Evolutionary conservation across 352 stramenopile species (phyloP).

Genomic region (Globisporangium canariense): DNA sequence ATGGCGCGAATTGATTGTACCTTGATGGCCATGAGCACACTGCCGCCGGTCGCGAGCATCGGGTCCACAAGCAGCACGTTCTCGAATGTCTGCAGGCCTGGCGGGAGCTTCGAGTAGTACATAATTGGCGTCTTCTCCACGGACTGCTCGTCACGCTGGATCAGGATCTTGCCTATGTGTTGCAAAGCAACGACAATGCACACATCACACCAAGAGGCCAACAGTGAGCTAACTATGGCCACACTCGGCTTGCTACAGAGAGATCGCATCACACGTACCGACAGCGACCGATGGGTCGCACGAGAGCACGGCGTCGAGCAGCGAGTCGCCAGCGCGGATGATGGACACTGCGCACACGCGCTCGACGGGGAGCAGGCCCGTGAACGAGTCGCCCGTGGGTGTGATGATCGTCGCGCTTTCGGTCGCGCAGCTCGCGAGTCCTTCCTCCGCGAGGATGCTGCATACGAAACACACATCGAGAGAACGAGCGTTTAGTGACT

Average conservation of each 20-base stretch:
- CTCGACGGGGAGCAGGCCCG: slow-evolving; percentile 43
- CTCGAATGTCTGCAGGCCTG: slow-evolving; percentile 68
- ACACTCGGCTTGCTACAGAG: too few relatives aligned
- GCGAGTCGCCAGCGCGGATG: slow-evolving; percentile 88
- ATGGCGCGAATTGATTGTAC: slow-evolving; percentile 21
- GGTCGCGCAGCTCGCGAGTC: slow-evolving; percentile 57
- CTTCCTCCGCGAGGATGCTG: slow-evolving; percentile 73
- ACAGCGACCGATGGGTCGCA: slow-evolving; percentile 85
- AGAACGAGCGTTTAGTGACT: neutral
- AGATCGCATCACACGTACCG: slow-evolving; percentile 22
- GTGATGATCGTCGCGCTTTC: slow-evolving; percentile 57
- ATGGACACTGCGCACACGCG: slow-evolving; percentile 92
- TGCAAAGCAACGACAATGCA: neutral
- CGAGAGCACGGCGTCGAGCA: slow-evolving; percentile 89
- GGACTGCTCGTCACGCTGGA: slow-evolving; percentile 93
- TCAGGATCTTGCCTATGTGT: slow-evolving; percentile 92
- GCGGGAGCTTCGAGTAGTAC: slow-evolving; percentile 95
- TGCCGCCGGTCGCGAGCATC: slow-evolving; percentile 93
- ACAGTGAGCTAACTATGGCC: neutral
- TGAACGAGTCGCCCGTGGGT: slow-evolving; percentile 64
- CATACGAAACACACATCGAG: neutral
- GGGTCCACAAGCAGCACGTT: slow-evolving; percentile 95
- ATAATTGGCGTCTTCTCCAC: slow-evolving; percentile 84
- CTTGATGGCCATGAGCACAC: slow-evolving; percentile 89
- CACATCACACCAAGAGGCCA: neutral